Evolutionary conservation across 805 yeast genomes (phyloP), one percentile per base, ranked within the genome.

Genomic region (Blastobotrys peoriensis): DNA sequence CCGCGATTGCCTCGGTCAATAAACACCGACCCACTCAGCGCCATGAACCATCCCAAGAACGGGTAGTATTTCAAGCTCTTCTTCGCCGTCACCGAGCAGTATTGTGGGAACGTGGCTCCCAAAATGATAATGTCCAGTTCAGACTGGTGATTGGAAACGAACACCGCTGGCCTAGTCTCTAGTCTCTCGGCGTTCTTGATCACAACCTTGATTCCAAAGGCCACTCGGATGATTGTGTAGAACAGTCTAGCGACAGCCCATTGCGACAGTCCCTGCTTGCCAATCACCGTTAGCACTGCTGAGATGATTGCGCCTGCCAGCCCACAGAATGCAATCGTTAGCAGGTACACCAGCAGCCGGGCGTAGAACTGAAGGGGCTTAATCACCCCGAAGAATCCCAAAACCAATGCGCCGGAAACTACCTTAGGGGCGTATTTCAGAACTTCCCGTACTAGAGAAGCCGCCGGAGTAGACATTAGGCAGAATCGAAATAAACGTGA

Each of bases 21-120:
- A 66, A 93, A 93, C 55, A 91, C 83, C 1, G 98, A 83, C 9
- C 96, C 96, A 50, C 93, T 79, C 19, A 87, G 74, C 20, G 78
- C 59, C 98, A 93, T 89, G 68, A 89, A 93, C 98, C 97, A 91
- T 10, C 99, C 99, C 55, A 93, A 71, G 56, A 93, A 75, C 15
- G 99, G 99, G 42, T 87, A 70, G 60, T 77, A 86, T 57, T 85
- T 79, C 57, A 93, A 73, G 3, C 86, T 82, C 62, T 78, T 80
- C 66, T 93, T 93, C 28, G 97, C 93, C 1, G 98, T 93, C 38
- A 93, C 96, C 5, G 89, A 81, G 69, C 89, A 87, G 41, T 86
- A 86, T 40, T 79, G 78, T 41, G 95, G 96, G 71, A 93, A 93
- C 35, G 86, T 65, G 53, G 76, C 78, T 21, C 96, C 98, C 52